These are phyloP conservation scores for Taphrina wiesneri DNA, from an alignment of 1,139 yeast genomes.

Conservation along the genomic window DNA sequence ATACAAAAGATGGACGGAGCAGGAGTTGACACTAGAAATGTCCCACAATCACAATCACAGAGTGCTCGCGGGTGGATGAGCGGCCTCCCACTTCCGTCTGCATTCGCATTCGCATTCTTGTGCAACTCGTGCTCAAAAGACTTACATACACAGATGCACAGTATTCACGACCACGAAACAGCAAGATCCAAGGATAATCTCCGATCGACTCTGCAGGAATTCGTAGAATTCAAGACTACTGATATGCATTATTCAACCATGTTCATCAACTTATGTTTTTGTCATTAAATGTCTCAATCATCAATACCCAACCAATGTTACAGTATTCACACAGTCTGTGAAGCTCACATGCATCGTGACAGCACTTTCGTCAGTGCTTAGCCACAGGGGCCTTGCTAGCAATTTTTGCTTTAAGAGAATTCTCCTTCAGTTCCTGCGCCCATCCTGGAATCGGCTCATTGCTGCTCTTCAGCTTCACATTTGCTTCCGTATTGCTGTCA, in stretches of 20 bases:
- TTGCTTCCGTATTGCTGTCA: not conserved
- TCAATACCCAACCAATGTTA: not conserved
- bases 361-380: not conserved
- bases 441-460: conserved; percentile 16
- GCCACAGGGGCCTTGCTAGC: conserved; percentile 5
- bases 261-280: not conserved
- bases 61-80: not conserved
- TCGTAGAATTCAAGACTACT: too few relatives aligned
- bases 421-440: conserved; percentile 19
- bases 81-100: not conserved
- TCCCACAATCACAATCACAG: not conserved
- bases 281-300: not conserved
- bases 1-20: not conserved
- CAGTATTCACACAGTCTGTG: conserved; percentile 1
- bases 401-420: conserved; percentile 7
- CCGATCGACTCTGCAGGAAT: too few relatives aligned
- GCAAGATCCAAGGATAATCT: too few relatives aligned
- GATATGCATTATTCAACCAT: not conserved
- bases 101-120: too few relatives aligned
- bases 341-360: not conserved
- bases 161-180: too few relatives aligned
- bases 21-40: not conserved
- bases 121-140: too few relatives aligned
- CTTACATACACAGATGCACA: too few relatives aligned
- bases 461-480: not conserved